Percentiles rank a stretch among this genome's conserved stretches.
phyloP scores from a whole-genome alignment of 2,329 filamentous ascomycete genomes.

The Amauroascus niger region DNA sequence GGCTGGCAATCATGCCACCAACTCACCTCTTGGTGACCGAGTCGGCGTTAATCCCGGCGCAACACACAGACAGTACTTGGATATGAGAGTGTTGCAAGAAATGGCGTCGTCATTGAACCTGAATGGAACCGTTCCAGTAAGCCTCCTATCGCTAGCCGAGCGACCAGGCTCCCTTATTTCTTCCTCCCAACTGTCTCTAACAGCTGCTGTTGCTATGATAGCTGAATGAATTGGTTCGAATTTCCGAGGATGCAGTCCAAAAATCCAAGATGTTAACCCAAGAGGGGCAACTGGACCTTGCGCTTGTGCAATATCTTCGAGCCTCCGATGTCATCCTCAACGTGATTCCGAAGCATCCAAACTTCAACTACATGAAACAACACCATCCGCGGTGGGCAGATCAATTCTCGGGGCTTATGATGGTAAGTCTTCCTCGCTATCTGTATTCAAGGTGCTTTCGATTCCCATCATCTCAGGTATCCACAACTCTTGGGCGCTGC shows the following conservation, averaged over 20 bases:
- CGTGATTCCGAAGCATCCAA: conserved; percentile 63
- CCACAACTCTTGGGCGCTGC: not conserved
- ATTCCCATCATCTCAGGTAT: not conserved
- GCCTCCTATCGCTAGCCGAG: not conserved
- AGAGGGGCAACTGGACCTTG: conserved; percentile 50
- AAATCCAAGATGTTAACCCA: conserved; percentile 27
- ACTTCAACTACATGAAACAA: conserved; percentile 56
- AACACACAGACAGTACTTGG: conserved; percentile 26
- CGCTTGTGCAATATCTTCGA: conserved; percentile 74
- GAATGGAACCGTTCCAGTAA: conserved; percentile 14
- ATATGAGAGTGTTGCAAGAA: conserved; percentile 35
- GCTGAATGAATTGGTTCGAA: conserved; percentile 29
- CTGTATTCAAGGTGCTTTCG: not conserved
- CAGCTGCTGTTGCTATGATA: conserved; percentile 17
- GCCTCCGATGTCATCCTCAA: conserved; percentile 71
- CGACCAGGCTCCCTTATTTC: not conserved
- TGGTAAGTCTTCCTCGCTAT: conserved; percentile 45
- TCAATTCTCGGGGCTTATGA: conserved; percentile 47
- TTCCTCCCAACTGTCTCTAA: not conserved
- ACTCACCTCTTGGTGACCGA: conserved; percentile 2
- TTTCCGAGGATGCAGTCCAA: conserved; percentile 30
- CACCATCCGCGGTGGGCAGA: conserved; percentile 43
- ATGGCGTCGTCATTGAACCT: conserved; percentile 15
- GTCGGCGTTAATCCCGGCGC: conserved; percentile 12
- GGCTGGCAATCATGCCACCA: not conserved